These are phyloP conservation scores for Mortierella sp. DNA, from an alignment of 371 early-diverging fungal species.

Conservation along the genomic window DNA sequence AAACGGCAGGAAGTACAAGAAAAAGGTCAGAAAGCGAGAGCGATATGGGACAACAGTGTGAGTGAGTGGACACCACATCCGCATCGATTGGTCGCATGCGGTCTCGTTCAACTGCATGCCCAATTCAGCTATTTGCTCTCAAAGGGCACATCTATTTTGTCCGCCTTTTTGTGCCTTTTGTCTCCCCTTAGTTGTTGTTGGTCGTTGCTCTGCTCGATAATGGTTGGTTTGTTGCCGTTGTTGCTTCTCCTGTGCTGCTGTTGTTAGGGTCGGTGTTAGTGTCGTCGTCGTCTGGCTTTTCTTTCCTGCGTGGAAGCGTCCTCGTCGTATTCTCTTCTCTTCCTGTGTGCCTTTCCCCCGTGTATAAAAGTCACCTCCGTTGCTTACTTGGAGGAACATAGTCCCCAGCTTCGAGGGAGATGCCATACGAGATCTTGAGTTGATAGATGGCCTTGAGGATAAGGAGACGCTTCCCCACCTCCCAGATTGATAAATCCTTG, in stretches of 20 bases:
- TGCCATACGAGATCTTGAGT: conserved; percentile 79
- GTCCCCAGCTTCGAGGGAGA: conserved; percentile 88
- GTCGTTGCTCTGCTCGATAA: background rate
- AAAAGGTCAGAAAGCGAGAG: background rate
- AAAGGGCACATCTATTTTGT: conserved; percentile 5
- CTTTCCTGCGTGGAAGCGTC: background rate
- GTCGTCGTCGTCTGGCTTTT: background rate
- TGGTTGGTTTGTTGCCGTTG: background rate
- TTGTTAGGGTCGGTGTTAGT: background rate
- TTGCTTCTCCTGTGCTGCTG: background rate
- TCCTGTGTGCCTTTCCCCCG: too few species aligned
- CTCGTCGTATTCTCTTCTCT: background rate
- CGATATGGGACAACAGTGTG: background rate
- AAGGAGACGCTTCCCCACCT: conserved; percentile 90
- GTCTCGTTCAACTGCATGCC: background rate
- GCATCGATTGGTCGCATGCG: conserved; percentile 5
- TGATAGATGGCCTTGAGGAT: conserved; percentile 90
- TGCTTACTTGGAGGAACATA: conserved; percentile 86
- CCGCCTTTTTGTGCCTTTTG: background rate
- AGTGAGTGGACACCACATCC: conserved; percentile 2
- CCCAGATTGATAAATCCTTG: conserved; percentile 85
- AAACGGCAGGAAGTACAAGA: background rate
- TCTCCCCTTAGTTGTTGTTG: background rate
- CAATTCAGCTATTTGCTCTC: conserved; percentile 9
- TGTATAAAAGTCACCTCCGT: too few species aligned